Evolutionary conservation across 805 yeast genomes (phyloP), one percentile per base, ranked within the genome.

Genomic region (Lipomyces anomalus): DNA sequence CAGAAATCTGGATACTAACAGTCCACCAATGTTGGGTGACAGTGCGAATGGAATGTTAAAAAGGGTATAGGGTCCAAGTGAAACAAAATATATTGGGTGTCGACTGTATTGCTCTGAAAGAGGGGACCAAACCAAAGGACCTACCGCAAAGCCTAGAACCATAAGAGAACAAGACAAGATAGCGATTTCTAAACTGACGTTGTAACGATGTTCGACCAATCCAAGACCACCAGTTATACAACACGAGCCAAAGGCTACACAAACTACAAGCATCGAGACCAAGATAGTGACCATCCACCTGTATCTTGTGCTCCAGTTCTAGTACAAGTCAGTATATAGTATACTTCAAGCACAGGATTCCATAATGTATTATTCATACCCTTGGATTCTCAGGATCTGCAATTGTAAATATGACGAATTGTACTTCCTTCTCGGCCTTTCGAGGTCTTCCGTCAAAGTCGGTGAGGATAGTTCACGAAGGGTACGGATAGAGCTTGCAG

Each of bases 241-340:
- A 1, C 96, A 83, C 3, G 95, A 85, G 34, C 96, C 96, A 63
- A 85, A 88, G 1, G 97, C 97, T 24, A 90, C 95, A 58, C 87
- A 76, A 46, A 89, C 80, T 41, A 89, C 96, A 52, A 84, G 72
- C 26, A 78, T 54, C 1, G 95, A 79, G 21, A 85, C 69, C 6
- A 80, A 53, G 24, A 82, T 61, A 0, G 97, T 87, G 61, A 82
- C 84, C 1, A 63, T 43, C 57, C 57, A 53, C 28, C 46, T 53
- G 44, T 38, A 43, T 9, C 4, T 3, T 1, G n/a, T 48, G 7
- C 23, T 17, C 57, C 57, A 53, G 40, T 53, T 53, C 48, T 49
- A 21, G 4, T 26, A 13, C 13, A 9, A 26, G 30, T n/a, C n/a
- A n/a, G n/a, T n/a, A n/a, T n/a, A n/a, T n/a, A n/a, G n/a, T n/a